Base-by-base conservation (phyloP, 2,329 filamentous ascomycete genomes). In the Metarhizium guizhouense region DNA sequence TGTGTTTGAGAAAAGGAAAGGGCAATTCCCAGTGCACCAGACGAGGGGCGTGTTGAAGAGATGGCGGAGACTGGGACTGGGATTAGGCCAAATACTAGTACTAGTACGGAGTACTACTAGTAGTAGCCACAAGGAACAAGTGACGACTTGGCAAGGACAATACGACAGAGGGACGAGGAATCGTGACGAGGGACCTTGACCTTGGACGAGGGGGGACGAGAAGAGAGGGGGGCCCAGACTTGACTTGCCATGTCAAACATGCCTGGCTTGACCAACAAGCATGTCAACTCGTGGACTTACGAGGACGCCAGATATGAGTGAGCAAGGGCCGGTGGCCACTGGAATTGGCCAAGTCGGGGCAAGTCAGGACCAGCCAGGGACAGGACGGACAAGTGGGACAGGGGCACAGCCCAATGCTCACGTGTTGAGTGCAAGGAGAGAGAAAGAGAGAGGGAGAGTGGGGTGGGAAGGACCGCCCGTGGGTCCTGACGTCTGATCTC, bases 1-100 rank as follows among this genome's bases (percentile, higher is more conserved):
- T 51, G 56, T 45, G 55, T 30, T 38, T 53, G 50, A 51, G 34
- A 45, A 48, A 50, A 53, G 51, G 32, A 32, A 29, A 52, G 49
- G 53, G 34, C 38, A 45, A 49, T 42, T 30, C 8, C 36, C 49
- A 30, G 42, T 48, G 7, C 6, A 48, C 45, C 49, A 38, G 36
- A 50, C 48, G 55, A 57, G 52, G 32, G 55, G 51, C 30, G 52
- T 36, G 30, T 43, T 47, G 48, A 20, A 34, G 32, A 18, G 32
- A 20, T 8, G 34, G 48, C 30, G 30, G 48, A 38, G 48, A 38
- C 30, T 34, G 48, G 32, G 48, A 36, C 32, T 8, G 20, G 30
- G 47, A 54, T 53, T 51, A 38, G 55, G 52, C 47, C 38, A 51
- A 56, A 51, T 51, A 4, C 25, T 25, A 25, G 25, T 25, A 25